Evolutionary conservation across 1,139 yeast genomes (phyloP), one percentile per base, ranked within the genome.

Genomic region (Blastobotrys arbuscula): DNA sequence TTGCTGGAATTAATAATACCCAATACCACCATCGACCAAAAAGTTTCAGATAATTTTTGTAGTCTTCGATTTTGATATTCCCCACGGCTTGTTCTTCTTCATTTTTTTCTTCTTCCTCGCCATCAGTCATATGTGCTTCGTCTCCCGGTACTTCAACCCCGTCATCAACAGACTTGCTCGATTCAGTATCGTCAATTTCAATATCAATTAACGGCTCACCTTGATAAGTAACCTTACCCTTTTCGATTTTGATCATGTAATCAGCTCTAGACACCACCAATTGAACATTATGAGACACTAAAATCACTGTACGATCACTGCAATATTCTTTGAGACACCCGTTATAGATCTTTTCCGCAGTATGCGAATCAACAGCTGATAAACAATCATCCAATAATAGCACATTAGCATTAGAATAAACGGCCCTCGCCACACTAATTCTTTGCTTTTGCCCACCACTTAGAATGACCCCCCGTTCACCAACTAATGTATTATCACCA

Each of bases 381-480:
- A 92, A 75, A 72, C 97, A 90, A 67, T 90, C 98, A 70, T 90
- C 98, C 47, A 90, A 74, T 54, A 90, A 67, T 42, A 92, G 74
- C 61, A 85, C 88, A 53, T 79, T 80, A 1, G 97, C 84, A 59
- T 79, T 79, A 1, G 95, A 87, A 65, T 92, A 90, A 57, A 90
- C 70, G 1, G 97, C 97, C 66, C 98, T 81, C 1, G 98, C 97
- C 51, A 90, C 74, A 1, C 97, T 89, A 40, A 90, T 92, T 68
- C 97, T 80, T 70, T 92, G 97, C 65, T 90, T 90, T 70, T 90
- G 97, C 49, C 98, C 98, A 59, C 98, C 98, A 38, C 97, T 88
- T 50, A 90, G 74, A 0, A 96, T 84, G 50, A 90, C 88, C 65
- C 98, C 98, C 72, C 89, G 89, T 68, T 90, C 98, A 63, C 96